Base-by-base conservation (phyloP, 1,284 basidiomycete genomes). In the Caloboletus firmus region DNA sequence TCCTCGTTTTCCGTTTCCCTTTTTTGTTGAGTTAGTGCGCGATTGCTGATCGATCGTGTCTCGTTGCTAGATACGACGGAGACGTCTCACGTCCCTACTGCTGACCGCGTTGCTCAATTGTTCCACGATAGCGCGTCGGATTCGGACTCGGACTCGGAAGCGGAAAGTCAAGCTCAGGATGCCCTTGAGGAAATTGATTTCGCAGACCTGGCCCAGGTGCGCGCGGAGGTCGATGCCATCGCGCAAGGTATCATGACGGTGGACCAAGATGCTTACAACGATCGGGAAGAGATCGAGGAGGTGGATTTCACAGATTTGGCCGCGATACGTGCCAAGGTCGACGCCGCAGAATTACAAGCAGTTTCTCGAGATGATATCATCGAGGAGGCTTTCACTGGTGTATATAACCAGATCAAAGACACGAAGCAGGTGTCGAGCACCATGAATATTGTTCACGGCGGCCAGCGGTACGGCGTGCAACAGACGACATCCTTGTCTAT, bases 131-230 rank as follows among this genome's bases (percentile, higher is more conserved):
- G 64, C 5, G 36, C 65, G 32, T 65, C 55, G 3, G 60, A 59
- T 28, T 58, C 62, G 28, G 56, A 59, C 26, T 57, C 59, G 11
- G 48, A 44, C 17, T 54, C 59, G n/a, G 62, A 69, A 9, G 63
- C 59, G n/a, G 62, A 69, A 9, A 62, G 67, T 32, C 53, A 62
- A 6, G 61, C 66, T 20, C 64, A 72, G 18, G 72, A 72, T 12
- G 69, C 67, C 8, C 64, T 87, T 4, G 79, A 83, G 67, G 85
- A 86, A 64, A 75, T 87, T 17, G 82, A 89, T 61, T 89, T 87
- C 58, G 74, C 76, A 20, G 84, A 88, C 45, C 62, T 85, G 37
- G 79, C 70, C 1, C 74, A 72, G 54, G 55, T 87, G 5, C 72
- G 75, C 37, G 52, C 44, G 54, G 65, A 57, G 62, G 65, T 43